These are phyloP conservation scores for Lagenaria siceraria DNA, from an alignment of 306 rosid genomes.

Conservation along the genomic window DNA sequence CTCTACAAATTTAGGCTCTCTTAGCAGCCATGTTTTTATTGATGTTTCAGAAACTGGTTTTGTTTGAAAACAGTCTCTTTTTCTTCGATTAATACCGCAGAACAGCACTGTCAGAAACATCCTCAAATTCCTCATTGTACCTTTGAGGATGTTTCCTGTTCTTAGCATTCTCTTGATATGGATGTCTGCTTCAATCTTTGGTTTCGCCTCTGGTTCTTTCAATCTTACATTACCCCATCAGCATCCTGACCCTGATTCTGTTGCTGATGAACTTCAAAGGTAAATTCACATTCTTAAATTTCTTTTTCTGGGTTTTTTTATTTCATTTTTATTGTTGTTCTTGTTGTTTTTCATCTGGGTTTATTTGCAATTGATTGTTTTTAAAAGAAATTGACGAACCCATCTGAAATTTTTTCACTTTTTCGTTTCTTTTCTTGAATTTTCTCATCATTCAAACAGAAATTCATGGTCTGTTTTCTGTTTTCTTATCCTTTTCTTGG, in stretches of 20 bases:
- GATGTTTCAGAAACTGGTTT: not conserved
- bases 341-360: not conserved
- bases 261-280: constrained; percentile 48
- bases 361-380: not conserved
- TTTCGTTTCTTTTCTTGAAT: not conserved
- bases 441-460: not conserved
- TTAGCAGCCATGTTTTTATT: not conserved
- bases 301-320: not conserved
- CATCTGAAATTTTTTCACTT: not conserved
- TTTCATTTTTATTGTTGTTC: not conserved
- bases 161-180: constrained; percentile 43
- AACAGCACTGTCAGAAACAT: not conserved
- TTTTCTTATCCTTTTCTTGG: not conserved
- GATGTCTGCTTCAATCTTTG: constrained; percentile 16
- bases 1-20: not conserved
- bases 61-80: not conserved
- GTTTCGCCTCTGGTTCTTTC: constrained; percentile 21
- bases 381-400: not conserved
- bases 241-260: constrained; percentile 52
- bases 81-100: not conserved
- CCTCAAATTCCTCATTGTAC: not conserved
- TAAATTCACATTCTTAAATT: constrained; percentile 5
- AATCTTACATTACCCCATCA: constrained; percentile 55
- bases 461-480: not conserved
- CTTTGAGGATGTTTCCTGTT: constrained; percentile 29